phyloP scores from a whole-genome alignment of 208 protist genomes.

The Acanthamoeba culbertsoni region DNA sequence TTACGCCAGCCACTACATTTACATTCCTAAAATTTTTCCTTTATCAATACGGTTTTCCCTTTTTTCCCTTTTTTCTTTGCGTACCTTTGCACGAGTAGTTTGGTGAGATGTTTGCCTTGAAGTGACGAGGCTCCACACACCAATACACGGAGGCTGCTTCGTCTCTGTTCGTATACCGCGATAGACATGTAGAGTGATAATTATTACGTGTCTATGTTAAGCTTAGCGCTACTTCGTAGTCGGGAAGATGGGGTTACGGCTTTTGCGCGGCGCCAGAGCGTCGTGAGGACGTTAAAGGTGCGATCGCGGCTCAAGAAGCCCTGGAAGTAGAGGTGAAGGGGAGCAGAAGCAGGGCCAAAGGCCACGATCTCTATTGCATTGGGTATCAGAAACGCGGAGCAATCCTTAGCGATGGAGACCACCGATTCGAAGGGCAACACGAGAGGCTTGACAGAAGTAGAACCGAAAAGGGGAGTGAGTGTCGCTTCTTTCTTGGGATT shows the following conservation, averaged over 20 bases:
- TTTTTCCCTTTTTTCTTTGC: not conserved
- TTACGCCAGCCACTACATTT: not conserved
- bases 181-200: not conserved
- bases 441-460: not conserved
- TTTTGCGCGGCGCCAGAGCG: not conserved
- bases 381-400: not conserved
- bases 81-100: not conserved
- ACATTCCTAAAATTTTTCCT: not conserved
- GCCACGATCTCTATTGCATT: not conserved
- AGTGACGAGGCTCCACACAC: not conserved
- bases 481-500: not conserved
- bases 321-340: not conserved
- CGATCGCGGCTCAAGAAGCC: slow-evolving; percentile 22
- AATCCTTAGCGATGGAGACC: not conserved
- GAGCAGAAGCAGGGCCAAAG: not conserved
- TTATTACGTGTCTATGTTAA: too few relatives aligned
- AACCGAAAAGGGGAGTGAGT: not conserved
- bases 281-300: not conserved
- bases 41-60: not conserved
- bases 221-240: not conserved
- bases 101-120: not conserved
- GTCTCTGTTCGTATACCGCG: too few relatives aligned
- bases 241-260: not conserved
- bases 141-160: not conserved
- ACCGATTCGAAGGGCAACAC: not conserved